Conservation (phyloP, 495 filamentous ascomycete species). For the Aspergillus bertholletiae region DNA sequence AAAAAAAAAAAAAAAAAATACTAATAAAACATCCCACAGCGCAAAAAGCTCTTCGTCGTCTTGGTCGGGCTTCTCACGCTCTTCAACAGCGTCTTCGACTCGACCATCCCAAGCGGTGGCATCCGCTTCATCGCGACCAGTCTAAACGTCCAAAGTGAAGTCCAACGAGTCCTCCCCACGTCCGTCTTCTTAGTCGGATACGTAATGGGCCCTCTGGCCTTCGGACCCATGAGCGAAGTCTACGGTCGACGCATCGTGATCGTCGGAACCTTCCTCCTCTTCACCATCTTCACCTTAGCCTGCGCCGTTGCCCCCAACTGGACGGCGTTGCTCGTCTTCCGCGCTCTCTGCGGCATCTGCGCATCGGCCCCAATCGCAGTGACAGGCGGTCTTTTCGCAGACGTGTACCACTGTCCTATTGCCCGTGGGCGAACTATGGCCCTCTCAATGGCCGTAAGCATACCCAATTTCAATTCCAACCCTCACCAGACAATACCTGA, state of each 20-base stretch:
- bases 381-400: slow-evolving; percentile 28
- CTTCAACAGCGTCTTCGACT: slow-evolving; percentile 4
- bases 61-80: not conserved
- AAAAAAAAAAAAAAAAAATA: too few relatives aligned
- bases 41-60: slow-evolving; percentile 1
- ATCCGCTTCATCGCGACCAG: not conserved
- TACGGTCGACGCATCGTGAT: slow-evolving; percentile 29
- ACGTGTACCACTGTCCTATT: slow-evolving; percentile 19
- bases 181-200: slow-evolving; percentile 19
- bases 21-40: not conserved
- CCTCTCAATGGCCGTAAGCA: slow-evolving; percentile 24
- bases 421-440: slow-evolving; percentile 25
- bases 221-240: slow-evolving; percentile 33
- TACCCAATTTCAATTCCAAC: not conserved
- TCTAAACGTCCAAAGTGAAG: not conserved
- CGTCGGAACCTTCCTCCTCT: slow-evolving; percentile 26
- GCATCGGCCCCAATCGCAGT: slow-evolving; percentile 22
- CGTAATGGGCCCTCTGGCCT: slow-evolving; percentile 20
- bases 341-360: slow-evolving; percentile 30
- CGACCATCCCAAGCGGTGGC: slow-evolving; percentile 4
- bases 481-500: too few relatives aligned
- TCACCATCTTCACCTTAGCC: slow-evolving; percentile 32
- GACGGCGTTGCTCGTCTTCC: slow-evolving; percentile 32
- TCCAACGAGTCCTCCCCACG: slow-evolving; percentile 6
- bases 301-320: slow-evolving; percentile 32